phyloP scores from a whole-genome alignment of 768 basidiomycete species.

The Lactarius hatsudake region DNA sequence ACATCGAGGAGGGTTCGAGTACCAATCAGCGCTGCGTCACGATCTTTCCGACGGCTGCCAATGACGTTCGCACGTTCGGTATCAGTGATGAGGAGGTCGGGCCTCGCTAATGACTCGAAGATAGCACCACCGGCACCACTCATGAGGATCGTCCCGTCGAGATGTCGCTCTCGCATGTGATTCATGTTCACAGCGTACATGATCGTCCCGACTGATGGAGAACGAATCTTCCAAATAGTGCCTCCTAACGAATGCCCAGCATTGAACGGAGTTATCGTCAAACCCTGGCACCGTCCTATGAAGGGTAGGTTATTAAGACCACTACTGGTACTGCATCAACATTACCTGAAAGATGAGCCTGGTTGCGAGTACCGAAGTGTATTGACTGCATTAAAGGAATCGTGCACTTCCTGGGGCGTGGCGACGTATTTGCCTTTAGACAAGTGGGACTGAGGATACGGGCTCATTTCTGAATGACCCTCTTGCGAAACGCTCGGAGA shows the following conservation, averaged over 20 bases:
- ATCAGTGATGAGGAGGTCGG: slow-evolving; percentile 92
- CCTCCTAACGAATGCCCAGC: slow-evolving; percentile 95
- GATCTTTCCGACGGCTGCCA: slow-evolving; percentile 84
- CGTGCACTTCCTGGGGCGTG: slow-evolving; percentile 80
- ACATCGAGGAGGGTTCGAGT: slow-evolving; percentile 27
- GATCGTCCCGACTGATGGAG: slow-evolving; percentile 92
- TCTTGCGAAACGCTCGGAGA: slow-evolving; percentile 33
- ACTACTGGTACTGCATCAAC: no score
- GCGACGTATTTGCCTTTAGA: slow-evolving; percentile 62
- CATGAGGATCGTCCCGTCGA: slow-evolving; percentile 90
- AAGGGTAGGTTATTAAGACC: neutral
- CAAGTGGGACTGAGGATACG: slow-evolving; percentile 21
- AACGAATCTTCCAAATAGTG: slow-evolving; percentile 98
- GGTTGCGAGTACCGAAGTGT: slow-evolving; percentile 95
- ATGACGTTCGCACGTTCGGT: slow-evolving; percentile 81
- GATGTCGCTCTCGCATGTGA: slow-evolving; percentile 92
- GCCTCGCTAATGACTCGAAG: slow-evolving; percentile 82
- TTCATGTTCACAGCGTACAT: slow-evolving; percentile 95
- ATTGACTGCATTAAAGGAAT: slow-evolving; percentile 89
- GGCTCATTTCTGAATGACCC: slow-evolving; percentile 31
- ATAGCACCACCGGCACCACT: slow-evolving; percentile 70
- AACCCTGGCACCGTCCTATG: slow-evolving; percentile 79
- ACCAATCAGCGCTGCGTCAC: slow-evolving; percentile 88
- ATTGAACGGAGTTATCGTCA: slow-evolving; percentile 93
- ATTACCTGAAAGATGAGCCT: slow-evolving; percentile 86